These are phyloP conservation scores for Stromatinia cepivora DNA, from an alignment of 2,329 filamentous ascomycete species.

Conservation along the genomic window DNA sequence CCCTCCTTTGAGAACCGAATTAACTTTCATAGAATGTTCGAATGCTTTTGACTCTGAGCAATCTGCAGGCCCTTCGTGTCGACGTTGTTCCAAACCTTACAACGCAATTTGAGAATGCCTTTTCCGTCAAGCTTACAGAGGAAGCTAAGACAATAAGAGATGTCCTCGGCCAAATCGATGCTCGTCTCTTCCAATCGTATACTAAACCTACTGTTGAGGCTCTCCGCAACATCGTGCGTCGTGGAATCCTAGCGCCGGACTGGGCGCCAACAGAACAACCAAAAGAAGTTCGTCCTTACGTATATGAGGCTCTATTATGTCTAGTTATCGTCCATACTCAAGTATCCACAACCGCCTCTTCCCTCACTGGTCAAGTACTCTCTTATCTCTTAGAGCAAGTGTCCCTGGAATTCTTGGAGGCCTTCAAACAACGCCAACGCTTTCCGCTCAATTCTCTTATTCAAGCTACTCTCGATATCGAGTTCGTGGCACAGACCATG, in stretches of 20 bases:
- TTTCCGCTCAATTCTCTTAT: slow-evolving; percentile 83
- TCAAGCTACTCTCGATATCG: slow-evolving; percentile 96
- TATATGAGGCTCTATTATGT: slow-evolving; percentile 81
- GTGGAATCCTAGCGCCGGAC: slow-evolving; percentile 67
- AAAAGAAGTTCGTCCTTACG: slow-evolving; percentile 77
- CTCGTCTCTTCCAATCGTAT: slow-evolving; percentile 88
- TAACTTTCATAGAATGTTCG: slow-evolving; percentile 70
- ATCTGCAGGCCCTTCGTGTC: slow-evolving; percentile 78
- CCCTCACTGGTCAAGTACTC: slow-evolving; percentile 77
- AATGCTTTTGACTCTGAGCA: slow-evolving; percentile 90
- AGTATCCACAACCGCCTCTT: slow-evolving; percentile 74
- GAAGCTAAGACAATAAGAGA: slow-evolving; percentile 91
- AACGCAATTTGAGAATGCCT: slow-evolving; percentile 87
- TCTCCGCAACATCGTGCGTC: slow-evolving; percentile 68
- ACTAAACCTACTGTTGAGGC: slow-evolving; percentile 72
- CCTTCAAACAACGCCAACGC: slow-evolving; percentile 65
- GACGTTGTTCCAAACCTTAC: slow-evolving; percentile 87
- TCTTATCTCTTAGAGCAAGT: slow-evolving; percentile 84
- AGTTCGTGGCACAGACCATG: slow-evolving; percentile 93
- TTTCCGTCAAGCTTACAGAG: slow-evolving; percentile 90
- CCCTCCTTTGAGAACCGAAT: slow-evolving; percentile 28
- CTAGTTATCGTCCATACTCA: slow-evolving; percentile 92
- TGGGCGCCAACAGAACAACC: slow-evolving; percentile 72
- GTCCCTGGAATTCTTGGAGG: slow-evolving; percentile 75
- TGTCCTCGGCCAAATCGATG: slow-evolving; percentile 86